Evolutionary conservation across 2,329 filamentous ascomycete genomes (phyloP).

Genomic region (Plenodomus tracheiphilus): DNA sequence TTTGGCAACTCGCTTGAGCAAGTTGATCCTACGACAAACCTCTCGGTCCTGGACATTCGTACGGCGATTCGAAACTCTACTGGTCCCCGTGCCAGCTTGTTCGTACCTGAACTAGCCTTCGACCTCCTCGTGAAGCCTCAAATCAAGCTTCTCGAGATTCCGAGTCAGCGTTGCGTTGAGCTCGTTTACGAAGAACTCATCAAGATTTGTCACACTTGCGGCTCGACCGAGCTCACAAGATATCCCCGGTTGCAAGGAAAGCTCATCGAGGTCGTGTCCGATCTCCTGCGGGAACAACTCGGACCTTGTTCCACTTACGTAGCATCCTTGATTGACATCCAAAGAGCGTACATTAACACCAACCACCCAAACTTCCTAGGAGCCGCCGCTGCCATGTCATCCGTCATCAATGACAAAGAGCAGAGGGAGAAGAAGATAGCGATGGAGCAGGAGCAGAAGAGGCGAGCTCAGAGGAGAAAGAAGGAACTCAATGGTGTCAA

Average conservation of each 20-base stretch:
- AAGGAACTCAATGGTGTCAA: conserved; percentile 75
- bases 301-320: conserved; percentile 90
- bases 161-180: conserved; percentile 94
- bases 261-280: conserved; percentile 96
- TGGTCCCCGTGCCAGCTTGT: conserved; percentile 89
- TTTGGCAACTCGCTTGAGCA: conserved; percentile 96
- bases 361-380: conserved; percentile 99
- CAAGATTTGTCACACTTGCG: conserved; percentile 99
- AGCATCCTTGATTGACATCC: conserved; percentile 94
- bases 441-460: conserved; percentile 80
- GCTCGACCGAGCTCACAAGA: conserved; percentile 87
- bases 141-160: conserved; percentile 93
- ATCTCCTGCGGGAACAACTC: conserved; percentile 87
- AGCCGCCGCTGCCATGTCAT: conserved; percentile 94
- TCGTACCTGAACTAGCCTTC: conserved; percentile 96
- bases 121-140: conserved; percentile 97
- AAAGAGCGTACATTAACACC: conserved; percentile 98
- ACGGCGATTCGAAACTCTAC: conserved; percentile 98
- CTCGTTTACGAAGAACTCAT: conserved; percentile 98
- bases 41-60: conserved; percentile 91
- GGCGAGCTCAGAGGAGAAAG: conserved; percentile 77
- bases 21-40: conserved; percentile 93
- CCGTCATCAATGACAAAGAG: conserved; percentile 92
- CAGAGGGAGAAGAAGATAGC: conserved; percentile 87
- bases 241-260: conserved; percentile 94